Base-by-base conservation (phyloP, 1,139 yeast genomes). In the Scheffersomyces cryptocercus region DNA sequence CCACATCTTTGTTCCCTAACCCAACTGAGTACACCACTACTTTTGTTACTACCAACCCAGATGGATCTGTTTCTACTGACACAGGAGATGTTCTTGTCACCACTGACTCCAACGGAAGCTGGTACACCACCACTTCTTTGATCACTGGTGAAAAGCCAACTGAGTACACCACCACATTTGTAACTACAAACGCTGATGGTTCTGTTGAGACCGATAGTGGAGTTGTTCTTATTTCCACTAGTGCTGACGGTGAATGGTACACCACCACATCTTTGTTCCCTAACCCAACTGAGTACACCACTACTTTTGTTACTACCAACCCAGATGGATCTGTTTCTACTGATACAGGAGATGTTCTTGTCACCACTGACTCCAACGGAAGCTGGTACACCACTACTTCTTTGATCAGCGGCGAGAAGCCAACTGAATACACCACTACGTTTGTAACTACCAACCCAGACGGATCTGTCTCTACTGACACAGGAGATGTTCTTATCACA, bases 351-450 rank as follows among this genome's bases (percentile, higher is more conserved):
- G 45, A 42, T 20, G 55, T 51, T 11, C 29, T 38, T 31, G 47
- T 52, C 12, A 43, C 52, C 6, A 50, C 56, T 20, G 38, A 43
- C 32, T 40, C 51, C 14, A 38, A 40, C 30, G 54, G 55, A 35
- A 31, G 35, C 6, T 43, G 46, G 35, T 36, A 35, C 36, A 50
- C 56, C 15, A 42, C 54, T 10, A 49, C 54, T 16, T 48, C 44
- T 32, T 29, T 46, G 48, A 26, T 40, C 32, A 35, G 40, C 24
- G 28, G 24, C 0, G 14, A 13, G 14, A 12, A 45, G 38, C 45
- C 46, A 39, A 50, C 58, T 29, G 52, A 49, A 11, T 51, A 48
- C 50, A 50, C 58, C 29, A 52, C 56, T 14, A 53, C 58, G 2
- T 46, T 50, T 44, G 39, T 48, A 4, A 44, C 52, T 8, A 51